Conservation (phyloP, 306 rosid genomes). For the Sophora flavescens region DNA sequence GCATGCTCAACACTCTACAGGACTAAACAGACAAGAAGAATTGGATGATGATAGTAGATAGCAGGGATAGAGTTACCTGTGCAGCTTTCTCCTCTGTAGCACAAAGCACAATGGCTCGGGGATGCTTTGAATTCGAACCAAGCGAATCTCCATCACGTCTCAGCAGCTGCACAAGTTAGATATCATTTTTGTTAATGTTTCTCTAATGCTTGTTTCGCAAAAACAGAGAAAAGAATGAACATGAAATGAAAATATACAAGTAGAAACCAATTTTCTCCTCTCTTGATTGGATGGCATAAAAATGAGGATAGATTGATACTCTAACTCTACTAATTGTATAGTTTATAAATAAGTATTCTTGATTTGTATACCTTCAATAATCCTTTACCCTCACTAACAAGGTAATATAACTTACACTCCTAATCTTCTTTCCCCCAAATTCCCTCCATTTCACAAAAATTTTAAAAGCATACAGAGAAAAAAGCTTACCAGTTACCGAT, state of each 20-base stretch:
- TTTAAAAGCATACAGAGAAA: background rate
- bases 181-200: background rate
- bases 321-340: background rate
- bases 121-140: conserved; percentile 72
- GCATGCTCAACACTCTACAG: conserved; percentile 1
- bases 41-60: background rate
- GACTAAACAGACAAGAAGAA: conserved; percentile 17
- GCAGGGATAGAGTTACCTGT: conserved; percentile 57
- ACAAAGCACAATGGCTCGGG: conserved; percentile 78
- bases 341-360: background rate
- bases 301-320: background rate
- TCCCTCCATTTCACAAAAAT: background rate
- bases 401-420: background rate
- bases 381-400: conserved; percentile 2
- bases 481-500: too few relatives aligned
- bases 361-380: background rate
- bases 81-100: conserved; percentile 86
- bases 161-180: conserved; percentile 59
- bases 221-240: background rate
- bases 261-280: conserved; percentile 1
- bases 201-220: background rate
- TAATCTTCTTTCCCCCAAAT: conserved; percentile 7
- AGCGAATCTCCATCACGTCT: conserved; percentile 60
- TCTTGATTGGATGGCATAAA: background rate
- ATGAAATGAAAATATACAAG: background rate